These are phyloP conservation scores for Ceriops tagal DNA, from an alignment of 345 rosid species.

Conservation along the genomic window DNA sequence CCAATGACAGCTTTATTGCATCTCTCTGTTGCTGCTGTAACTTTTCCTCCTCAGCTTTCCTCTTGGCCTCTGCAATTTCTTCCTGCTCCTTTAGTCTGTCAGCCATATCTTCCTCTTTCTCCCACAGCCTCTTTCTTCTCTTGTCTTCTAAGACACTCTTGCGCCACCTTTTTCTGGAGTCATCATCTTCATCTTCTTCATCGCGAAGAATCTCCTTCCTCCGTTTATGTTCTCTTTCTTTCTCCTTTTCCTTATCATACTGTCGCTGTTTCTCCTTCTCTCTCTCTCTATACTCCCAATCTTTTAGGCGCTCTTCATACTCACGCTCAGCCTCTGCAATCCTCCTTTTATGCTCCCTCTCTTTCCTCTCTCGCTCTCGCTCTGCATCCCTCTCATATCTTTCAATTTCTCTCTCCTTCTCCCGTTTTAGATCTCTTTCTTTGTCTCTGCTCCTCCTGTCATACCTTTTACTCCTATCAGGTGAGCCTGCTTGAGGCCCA, in stretches of 20 bases:
- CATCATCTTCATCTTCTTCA: constrained; percentile 78
- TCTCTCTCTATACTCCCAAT: constrained; percentile 93
- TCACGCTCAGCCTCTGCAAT: constrained; percentile 89
- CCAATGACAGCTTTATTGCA: constrained; percentile 51
- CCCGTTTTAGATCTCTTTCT: constrained; percentile 62
- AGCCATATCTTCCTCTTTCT: constrained; percentile 79
- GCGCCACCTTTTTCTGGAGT: constrained; percentile 80
- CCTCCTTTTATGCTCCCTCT: constrained; percentile 91
- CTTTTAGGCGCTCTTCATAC: constrained; percentile 80
- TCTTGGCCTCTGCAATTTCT: constrained; percentile 79
- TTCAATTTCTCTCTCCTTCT: constrained; percentile 82
- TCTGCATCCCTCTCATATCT: constrained; percentile 91
- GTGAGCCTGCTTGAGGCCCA: constrained; percentile 73
- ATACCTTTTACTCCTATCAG: constrained; percentile 63
- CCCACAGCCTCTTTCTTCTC: constrained; percentile 66
- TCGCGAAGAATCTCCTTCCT: constrained; percentile 77
- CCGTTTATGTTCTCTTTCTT: constrained; percentile 85
- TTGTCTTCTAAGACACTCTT: constrained; percentile 69
- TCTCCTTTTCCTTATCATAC: constrained; percentile 88
- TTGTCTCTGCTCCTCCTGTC: constrained; percentile 79
- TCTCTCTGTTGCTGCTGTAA: constrained; percentile 56
- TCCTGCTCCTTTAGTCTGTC: constrained; percentile 76
- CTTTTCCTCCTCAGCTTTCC: constrained; percentile 74
- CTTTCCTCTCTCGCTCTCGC: constrained; percentile 77
- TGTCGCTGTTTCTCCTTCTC: constrained; percentile 89